Evolutionary conservation across 306 rosid genomes (phyloP).

Genomic region (Dalbergia cultrata): DNA sequence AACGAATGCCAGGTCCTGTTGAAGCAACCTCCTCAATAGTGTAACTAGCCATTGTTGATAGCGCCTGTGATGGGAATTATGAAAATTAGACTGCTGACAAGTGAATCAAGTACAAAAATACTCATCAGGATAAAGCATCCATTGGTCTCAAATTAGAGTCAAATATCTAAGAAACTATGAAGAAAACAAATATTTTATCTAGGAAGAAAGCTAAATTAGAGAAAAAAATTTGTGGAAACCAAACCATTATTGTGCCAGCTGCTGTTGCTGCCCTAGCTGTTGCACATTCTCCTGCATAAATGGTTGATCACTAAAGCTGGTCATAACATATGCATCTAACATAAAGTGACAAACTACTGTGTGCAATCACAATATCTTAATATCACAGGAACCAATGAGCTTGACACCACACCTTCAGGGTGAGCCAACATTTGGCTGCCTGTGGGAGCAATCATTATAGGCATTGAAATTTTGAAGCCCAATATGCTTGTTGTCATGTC

Average conservation of each 20-base stretch:
- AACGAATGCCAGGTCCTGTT: slow-evolving; percentile 94
- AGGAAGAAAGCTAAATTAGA: neutral
- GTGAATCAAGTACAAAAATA: too few species aligned
- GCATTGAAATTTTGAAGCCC: slow-evolving; percentile 85
- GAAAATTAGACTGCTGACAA: neutral
- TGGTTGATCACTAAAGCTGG: neutral
- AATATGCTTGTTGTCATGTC: slow-evolving; percentile 69
- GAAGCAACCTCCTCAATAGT: slow-evolving; percentile 97
- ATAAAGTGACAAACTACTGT: neutral
- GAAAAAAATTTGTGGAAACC: slow-evolving; percentile 5
- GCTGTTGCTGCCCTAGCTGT: slow-evolving; percentile 84
- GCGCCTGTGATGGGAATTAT: slow-evolving; percentile 59
- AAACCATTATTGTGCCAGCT: slow-evolving; percentile 79
- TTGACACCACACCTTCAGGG: slow-evolving; percentile 59
- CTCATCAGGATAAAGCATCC: too few species aligned
- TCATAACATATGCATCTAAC: neutral
- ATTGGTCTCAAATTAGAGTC: neutral
- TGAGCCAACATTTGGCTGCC: slow-evolving; percentile 90
- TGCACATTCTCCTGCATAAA: slow-evolving; percentile 75
- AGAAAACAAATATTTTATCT: too few species aligned
- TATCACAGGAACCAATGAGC: neutral
- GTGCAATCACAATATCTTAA: slow-evolving; percentile 31
- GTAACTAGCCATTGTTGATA: slow-evolving; percentile 91
- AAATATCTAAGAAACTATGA: neutral
- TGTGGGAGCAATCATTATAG: slow-evolving; percentile 81